Evolutionary conservation across 768 basidiomycete genomes (phyloP).

Genomic region (Panus rudis): DNA sequence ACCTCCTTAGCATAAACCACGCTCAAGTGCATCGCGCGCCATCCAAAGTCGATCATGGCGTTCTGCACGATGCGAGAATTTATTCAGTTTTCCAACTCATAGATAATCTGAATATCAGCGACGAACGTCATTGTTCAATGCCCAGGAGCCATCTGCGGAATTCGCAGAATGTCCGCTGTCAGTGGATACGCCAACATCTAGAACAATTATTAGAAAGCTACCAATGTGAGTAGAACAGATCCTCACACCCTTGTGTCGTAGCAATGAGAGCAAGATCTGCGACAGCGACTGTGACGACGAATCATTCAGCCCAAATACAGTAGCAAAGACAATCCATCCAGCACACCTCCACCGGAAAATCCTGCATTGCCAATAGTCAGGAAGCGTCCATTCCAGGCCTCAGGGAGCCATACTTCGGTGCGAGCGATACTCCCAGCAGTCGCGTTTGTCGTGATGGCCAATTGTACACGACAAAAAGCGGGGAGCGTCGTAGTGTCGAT

Average conservation of each 20-base stretch:
- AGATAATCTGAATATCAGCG: neutral
- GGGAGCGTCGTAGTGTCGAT: conserved; percentile 15
- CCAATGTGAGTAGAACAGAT: neutral
- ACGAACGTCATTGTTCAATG: neutral
- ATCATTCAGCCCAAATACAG: neutral
- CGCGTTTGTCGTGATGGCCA: conserved; percentile 17
- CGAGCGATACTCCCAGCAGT: conserved; percentile 15
- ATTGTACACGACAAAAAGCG: conserved; percentile 19
- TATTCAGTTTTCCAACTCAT: too few species aligned
- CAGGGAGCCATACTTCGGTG: conserved; percentile 26
- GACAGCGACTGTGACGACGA: conserved; percentile 12
- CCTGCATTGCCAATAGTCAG: conserved; percentile 25
- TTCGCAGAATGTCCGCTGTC: conserved; percentile 16
- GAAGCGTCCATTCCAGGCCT: conserved; percentile 23
- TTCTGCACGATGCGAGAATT: conserved; percentile 11
- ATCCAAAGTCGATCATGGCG: conserved; percentile 24
- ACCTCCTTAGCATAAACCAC: conserved; percentile 22
- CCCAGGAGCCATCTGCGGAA: neutral
- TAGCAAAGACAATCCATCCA: neutral
- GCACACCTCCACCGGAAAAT: conserved; percentile 20
- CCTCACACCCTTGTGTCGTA: conserved; percentile 19
- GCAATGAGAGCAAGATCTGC: conserved; percentile 18
- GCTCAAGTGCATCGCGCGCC: conserved; percentile 22
- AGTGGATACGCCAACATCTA: conserved; percentile 21
- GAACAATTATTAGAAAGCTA: neutral